A percentile compares a stretch with the other conserved stretches of the same genome.
Conservation (phyloP, 208 protist species). For the Trypanosoma vivax region DNA sequence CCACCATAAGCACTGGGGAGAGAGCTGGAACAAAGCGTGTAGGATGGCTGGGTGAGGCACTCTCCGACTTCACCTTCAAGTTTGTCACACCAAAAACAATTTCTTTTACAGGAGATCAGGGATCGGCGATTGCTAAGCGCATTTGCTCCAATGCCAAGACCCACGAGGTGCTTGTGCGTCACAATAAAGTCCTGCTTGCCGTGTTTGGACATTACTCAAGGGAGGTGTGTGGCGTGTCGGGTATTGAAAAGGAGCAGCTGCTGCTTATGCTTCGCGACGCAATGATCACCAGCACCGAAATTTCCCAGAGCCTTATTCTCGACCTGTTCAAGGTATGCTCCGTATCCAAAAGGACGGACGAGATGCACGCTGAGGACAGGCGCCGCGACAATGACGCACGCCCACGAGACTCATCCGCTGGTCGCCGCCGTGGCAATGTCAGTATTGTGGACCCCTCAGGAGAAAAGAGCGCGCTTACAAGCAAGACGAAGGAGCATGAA, state of each 20-base stretch:
- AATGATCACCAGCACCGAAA: constrained; percentile 86
- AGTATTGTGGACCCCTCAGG: constrained; percentile 48
- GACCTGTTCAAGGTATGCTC: constrained; percentile 78
- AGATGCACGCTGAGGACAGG: constrained; percentile 40
- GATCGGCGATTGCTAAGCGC: constrained; percentile 28
- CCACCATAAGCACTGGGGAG: not conserved
- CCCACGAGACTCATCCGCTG: constrained; percentile 19
- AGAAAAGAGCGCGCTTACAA: constrained; percentile 13
- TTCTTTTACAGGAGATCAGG: constrained; percentile 12
- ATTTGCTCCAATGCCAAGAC: constrained; percentile 45
- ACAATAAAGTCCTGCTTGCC: constrained; percentile 52
- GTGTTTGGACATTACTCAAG: constrained; percentile 75
- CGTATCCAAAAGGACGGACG: constrained; percentile 29
- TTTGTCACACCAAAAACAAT: constrained; percentile 16
- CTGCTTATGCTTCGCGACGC: constrained; percentile 77
- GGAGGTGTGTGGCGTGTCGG: constrained; percentile 53
- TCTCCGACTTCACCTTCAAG: constrained; percentile 21
- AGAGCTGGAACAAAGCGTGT: constrained; percentile 3
- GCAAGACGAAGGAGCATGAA: constrained; percentile 27
- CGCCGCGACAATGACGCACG: constrained; percentile 54
- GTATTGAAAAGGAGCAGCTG: constrained; percentile 63
- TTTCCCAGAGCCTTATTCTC: constrained; percentile 72
- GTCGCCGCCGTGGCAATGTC: constrained; percentile 31
- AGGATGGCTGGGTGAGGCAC: constrained; percentile 40
- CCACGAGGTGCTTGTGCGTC: constrained; percentile 40